Conservation (phyloP, 306 rosid species). For the Prunus fruticosa region DNA sequence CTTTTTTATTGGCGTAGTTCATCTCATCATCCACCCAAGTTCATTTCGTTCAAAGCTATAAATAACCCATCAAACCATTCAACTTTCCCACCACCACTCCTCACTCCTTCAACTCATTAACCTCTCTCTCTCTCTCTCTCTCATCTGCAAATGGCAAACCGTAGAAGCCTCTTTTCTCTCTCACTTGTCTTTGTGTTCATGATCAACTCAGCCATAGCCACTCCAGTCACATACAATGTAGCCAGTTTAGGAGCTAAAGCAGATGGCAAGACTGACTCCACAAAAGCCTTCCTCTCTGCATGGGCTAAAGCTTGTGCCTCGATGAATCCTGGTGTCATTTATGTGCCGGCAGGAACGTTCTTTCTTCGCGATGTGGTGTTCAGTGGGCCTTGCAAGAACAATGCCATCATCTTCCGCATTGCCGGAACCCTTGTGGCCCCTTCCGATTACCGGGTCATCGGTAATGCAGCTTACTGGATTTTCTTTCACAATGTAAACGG, state of each 20-base stretch:
- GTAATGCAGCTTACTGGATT: constrained; percentile 38
- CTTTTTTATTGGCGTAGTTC: too few species aligned
- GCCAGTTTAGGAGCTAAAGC: constrained; percentile 34
- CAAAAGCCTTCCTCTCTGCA: constrained; percentile 31
- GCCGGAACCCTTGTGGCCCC: constrained; percentile 46
- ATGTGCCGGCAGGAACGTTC: constrained; percentile 45
- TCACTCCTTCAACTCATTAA: too few species aligned
- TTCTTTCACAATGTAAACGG: constrained; percentile 32
- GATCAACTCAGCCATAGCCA: too few species aligned
- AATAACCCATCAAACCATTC: too few species aligned
- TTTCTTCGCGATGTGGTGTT: constrained; percentile 28
- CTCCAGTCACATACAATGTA: constrained; percentile 19
- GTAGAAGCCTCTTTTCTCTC: too few species aligned
- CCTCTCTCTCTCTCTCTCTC: too few species aligned
- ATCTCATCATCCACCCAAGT: too few species aligned
- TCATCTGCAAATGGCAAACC: too few species aligned
- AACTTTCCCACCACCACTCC: too few species aligned
- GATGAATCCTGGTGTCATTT: constrained; percentile 21
- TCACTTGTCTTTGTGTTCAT: too few species aligned
- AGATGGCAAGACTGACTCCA: constrained; percentile 35
- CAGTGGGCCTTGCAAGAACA: constrained; percentile 43
- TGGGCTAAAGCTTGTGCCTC: constrained; percentile 49
- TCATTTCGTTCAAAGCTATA: too few species aligned
- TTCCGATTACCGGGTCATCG: constrained; percentile 36
- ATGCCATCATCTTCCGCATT: constrained; percentile 27